A percentile compares a stretch with the other conserved stretches of the same genome.
Conservation (phyloP, 2,329 filamentous ascomycete species). For the Aspergillus sp. region DNA sequence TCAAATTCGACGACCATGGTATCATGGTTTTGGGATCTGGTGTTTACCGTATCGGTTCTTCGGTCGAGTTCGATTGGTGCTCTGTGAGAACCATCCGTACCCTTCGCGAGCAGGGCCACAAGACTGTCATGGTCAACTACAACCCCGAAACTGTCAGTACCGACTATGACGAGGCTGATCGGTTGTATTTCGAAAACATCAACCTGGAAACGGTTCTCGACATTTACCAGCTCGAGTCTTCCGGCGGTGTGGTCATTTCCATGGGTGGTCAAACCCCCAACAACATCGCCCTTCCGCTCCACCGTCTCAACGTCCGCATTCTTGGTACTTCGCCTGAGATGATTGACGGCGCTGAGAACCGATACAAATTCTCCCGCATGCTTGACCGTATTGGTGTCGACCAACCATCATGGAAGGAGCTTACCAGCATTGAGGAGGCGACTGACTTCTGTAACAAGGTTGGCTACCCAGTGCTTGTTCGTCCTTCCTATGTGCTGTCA, state of each 20-base stretch:
- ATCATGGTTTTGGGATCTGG: constrained; percentile 96
- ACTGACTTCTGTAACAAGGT: constrained; percentile 83
- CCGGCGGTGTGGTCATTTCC: constrained; percentile 82
- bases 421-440: constrained; percentile 92
- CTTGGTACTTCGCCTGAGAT: constrained; percentile 96
- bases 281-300: constrained; percentile 90
- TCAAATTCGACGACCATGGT: constrained; percentile 82
- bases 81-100: constrained; percentile 93
- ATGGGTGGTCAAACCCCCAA: constrained; percentile 98
- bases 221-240: constrained; percentile 84
- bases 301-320: constrained; percentile 86
- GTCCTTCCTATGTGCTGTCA: constrained; percentile 94
- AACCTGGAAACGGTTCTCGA: constrained; percentile 86
- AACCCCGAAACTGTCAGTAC: constrained; percentile 89
- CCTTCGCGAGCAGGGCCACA: constrained; percentile 76
- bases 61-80: constrained; percentile 99
- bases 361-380: constrained; percentile 99
- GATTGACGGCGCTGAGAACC: constrained; percentile 96
- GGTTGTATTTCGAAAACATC: constrained; percentile 95
- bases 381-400: constrained; percentile 91
- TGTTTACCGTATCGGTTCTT: constrained; percentile 95
- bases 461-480: constrained; percentile 88
- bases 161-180: constrained; percentile 92
- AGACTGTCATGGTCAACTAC: constrained; percentile 95
- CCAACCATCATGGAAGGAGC: constrained; percentile 96